These are phyloP conservation scores for Pseudozyma thailandica DNA, from an alignment of 1,284 basidiomycete genomes.

Conservation along the genomic window DNA sequence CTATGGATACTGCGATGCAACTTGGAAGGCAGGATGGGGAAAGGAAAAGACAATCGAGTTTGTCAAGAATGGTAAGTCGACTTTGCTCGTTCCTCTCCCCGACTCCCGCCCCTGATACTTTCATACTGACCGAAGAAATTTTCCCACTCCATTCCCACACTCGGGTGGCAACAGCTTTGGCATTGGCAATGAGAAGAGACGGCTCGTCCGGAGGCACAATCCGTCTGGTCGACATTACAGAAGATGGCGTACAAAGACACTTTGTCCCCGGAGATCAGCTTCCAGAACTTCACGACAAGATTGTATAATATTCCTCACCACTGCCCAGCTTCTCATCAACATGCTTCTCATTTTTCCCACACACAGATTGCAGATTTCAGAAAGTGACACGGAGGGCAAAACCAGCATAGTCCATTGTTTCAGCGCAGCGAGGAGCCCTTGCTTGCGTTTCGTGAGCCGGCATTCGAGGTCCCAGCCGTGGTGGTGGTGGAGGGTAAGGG, in stretches of 20 bases:
- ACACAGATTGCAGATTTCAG: background rate
- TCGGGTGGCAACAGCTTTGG: constrained; percentile 73
- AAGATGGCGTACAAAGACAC: constrained; percentile 87
- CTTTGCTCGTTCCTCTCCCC: background rate
- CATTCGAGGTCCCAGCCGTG: constrained; percentile 8
- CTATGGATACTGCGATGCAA: constrained; percentile 98
- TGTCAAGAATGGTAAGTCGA: constrained; percentile 80
- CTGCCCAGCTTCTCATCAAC: background rate
- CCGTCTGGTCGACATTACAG: constrained; percentile 94
- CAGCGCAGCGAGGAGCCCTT: constrained; percentile 38
- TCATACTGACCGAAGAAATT: background rate
- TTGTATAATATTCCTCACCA: constrained; percentile 44
- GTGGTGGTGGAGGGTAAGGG: too few species aligned
- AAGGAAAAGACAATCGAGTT: constrained; percentile 91
- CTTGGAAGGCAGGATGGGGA: constrained; percentile 93
- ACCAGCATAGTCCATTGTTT: background rate
- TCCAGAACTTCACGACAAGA: constrained; percentile 55
- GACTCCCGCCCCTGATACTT: too few species aligned
- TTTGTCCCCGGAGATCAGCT: constrained; percentile 84
- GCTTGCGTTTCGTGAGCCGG: constrained; percentile 34
- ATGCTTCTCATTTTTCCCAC: background rate
- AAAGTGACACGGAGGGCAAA: too few species aligned
- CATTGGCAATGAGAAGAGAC: constrained; percentile 96
- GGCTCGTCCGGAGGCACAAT: constrained; percentile 98
- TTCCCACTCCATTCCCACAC: background rate